Conservation (phyloP, 2,329 filamentous ascomycete genomes). For the Coleophoma crateriformis region DNA sequence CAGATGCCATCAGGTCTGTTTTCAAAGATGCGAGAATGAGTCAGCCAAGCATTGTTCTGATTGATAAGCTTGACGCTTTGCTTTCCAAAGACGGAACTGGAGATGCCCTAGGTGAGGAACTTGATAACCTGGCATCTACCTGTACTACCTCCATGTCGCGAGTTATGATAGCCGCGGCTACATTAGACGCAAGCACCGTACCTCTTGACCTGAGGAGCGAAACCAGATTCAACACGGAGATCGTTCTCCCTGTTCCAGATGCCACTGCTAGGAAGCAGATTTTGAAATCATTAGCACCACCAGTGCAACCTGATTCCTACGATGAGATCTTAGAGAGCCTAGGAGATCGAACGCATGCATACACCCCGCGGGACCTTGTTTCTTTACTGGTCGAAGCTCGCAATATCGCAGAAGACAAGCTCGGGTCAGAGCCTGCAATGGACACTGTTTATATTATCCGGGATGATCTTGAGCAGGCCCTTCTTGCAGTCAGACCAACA, state of each 20-base stretch:
- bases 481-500: conserved; percentile 68
- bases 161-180: conserved; percentile 71
- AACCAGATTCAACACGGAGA: conserved; percentile 59
- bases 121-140: conserved; percentile 45
- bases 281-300: conserved; percentile 45
- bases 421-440: conserved; percentile 2
- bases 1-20: conserved; percentile 54
- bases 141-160: conserved; percentile 31
- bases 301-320: conserved; percentile 39
- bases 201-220: conserved; percentile 61
- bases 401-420: conserved; percentile 26
- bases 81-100: conserved; percentile 54
- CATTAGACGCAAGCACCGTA: conserved; percentile 67
- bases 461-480: conserved; percentile 58
- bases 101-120: conserved; percentile 44
- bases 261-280: conserved; percentile 67
- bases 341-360: conserved; percentile 78
- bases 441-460: conserved; percentile 17
- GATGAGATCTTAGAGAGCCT: conserved; percentile 53
- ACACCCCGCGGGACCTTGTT: conserved; percentile 73
- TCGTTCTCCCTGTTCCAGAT: conserved; percentile 76
- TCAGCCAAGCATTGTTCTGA: conserved; percentile 72
- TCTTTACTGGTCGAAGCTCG: conserved; percentile 53
- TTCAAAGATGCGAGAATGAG: conserved; percentile 65
- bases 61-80: conserved; percentile 72